Evolutionary conservation across 306 rosid genomes (phyloP), one percentile per base, ranked within the genome.

Genomic region (Vigna trinervia): DNA sequence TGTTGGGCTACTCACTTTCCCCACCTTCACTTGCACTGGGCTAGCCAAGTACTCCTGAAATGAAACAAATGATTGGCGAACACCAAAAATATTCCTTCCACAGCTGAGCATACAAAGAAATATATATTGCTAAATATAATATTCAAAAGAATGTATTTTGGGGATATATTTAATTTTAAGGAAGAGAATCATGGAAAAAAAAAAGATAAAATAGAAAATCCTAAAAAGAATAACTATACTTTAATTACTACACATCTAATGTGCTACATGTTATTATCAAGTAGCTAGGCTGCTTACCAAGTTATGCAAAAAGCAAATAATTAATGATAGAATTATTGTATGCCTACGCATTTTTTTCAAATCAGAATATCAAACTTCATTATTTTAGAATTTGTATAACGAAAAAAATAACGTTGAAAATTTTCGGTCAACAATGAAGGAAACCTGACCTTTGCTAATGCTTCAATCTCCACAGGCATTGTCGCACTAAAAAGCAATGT

Each of bases 1-100:
- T 75, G 97, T 92, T 72, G 97, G 97, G 78, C 92, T 88, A 82
- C 97, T 92, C 81, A 92, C 97, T 86, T 87, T 90, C 80, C 97
- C 97, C 45, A 92, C 96, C 81, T 83, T 88, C 84, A 92, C 97
- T 83, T 86, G 92, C 80, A 92, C 92, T 1, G 97, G 93, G 36
- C 66, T 83, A 54, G 83, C 47, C 8, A 92, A 87, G 87, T 92
- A 92, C 84, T 92, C 97, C 97, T 92, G 93, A 84, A 84, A 74
- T 28, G 64, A 20, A 56, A 83, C 62, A 85, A 50, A 57, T 45
- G 63, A 60, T 64, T 14, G 43, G 54, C 56, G 62, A 59, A 43
- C 57, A 34, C 53, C 51, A 13, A 23, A 19, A 73, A 57, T 43
- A 13, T 52, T 61, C 74, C 57, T 47, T 22, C 63, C 47, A 69